Evolutionary conservation across 768 basidiomycete species (phyloP).

Genomic region (Ramaria sp.): DNA sequence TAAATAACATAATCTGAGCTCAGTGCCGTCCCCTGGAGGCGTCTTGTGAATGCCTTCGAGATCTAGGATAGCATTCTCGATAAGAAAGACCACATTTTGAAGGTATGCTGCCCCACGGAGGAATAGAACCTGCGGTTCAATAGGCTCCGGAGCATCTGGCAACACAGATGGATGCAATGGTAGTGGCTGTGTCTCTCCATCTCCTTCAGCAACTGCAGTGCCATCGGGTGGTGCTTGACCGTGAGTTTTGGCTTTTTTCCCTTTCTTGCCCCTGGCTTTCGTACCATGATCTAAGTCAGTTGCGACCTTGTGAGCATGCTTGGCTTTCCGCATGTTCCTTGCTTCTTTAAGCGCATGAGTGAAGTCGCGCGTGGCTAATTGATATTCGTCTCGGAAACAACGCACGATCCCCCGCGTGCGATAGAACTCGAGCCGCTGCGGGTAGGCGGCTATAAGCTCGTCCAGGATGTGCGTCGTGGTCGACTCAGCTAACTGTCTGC

Average conservation of each 20-base stretch:
- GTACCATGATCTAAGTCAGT: constrained; percentile 29
- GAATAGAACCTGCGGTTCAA: constrained; percentile 79
- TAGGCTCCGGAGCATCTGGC: constrained; percentile 74
- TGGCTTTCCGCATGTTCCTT: constrained; percentile 57
- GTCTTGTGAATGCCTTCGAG: constrained; percentile 60
- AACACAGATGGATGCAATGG: constrained; percentile 62
- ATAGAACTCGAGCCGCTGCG: constrained; percentile 74
- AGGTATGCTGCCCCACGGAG: constrained; percentile 75
- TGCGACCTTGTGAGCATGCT: constrained; percentile 36
- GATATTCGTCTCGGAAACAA: constrained; percentile 78
- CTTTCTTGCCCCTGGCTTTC: constrained; percentile 44
- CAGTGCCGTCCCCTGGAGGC: constrained; percentile 54
- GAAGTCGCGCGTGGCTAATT: constrained; percentile 66
- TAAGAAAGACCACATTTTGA: constrained; percentile 64
- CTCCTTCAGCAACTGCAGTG: constrained; percentile 45
- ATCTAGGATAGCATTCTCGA: constrained; percentile 61
- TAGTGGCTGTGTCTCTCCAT: constrained; percentile 39
- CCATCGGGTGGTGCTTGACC: constrained; percentile 64
- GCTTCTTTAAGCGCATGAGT: constrained; percentile 74
- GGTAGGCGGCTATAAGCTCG: constrained; percentile 60
- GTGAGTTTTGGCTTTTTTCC: constrained; percentile 27
- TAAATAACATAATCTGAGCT: constrained; percentile 68
- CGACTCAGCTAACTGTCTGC: constrained; percentile 76
- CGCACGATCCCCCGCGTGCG: constrained; percentile 87
- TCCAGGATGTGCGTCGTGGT: constrained; percentile 72